Evolutionary conservation across 768 basidiomycete species (phyloP).

Genomic region (Tricholoma matsutake): DNA sequence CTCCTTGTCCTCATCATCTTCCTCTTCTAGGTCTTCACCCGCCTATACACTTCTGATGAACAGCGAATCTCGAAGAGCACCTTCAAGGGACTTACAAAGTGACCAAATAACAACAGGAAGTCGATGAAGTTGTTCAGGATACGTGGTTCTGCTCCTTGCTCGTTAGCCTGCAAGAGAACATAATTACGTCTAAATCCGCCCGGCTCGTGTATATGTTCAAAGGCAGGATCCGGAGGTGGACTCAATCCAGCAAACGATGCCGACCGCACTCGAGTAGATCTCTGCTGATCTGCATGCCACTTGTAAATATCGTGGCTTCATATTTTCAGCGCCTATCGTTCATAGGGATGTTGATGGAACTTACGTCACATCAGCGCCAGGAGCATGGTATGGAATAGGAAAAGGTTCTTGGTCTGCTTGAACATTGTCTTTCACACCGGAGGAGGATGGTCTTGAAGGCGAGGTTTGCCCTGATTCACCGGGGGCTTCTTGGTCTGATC

Average conservation of each 20-base stretch:
- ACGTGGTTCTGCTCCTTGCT: constrained; percentile 55
- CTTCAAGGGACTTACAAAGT: constrained; percentile 68
- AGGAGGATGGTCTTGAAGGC: constrained; percentile 25
- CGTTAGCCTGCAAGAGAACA: constrained; percentile 66
- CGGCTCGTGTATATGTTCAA: constrained; percentile 93
- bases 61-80: background rate
- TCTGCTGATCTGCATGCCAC: constrained; percentile 78
- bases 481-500: constrained; percentile 28
- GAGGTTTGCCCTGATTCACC: constrained; percentile 23
- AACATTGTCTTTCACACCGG: constrained; percentile 18
- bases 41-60: constrained; percentile 47
- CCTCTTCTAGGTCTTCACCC: constrained; percentile 85
- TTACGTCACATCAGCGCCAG: constrained; percentile 91
- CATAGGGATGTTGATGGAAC: constrained; percentile 28
- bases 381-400: constrained; percentile 84
- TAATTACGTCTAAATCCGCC: constrained; percentile 94
- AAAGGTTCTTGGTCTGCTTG: constrained; percentile 67
- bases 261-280: constrained; percentile 60
- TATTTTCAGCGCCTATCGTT: constrained; percentile 4
- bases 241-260: constrained; percentile 64
- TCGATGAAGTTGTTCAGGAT: constrained; percentile 88
- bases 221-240: constrained; percentile 63
- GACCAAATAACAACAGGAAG: constrained; percentile 92
- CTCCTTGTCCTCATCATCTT: constrained; percentile 81
- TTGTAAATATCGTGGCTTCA: constrained; percentile 91